These are phyloP conservation scores for Marasmius oreades DNA, from an alignment of 1,284 basidiomycete species.

Conservation along the genomic window DNA sequence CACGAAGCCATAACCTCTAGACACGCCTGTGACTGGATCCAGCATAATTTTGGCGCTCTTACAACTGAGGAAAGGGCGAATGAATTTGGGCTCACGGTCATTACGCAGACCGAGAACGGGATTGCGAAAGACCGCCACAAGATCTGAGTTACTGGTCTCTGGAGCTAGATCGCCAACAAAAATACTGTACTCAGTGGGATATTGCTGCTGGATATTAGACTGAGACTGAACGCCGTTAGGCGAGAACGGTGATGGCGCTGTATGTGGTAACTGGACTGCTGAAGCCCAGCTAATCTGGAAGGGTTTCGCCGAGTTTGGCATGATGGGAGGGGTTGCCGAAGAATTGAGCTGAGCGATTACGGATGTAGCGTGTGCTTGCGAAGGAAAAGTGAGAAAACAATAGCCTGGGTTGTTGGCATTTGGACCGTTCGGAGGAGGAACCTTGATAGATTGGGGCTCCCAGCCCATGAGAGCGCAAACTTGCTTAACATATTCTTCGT, in stretches of 20 bases:
- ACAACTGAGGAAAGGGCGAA: constrained; percentile 82
- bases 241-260: constrained; percentile 35
- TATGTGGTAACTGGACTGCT: constrained; percentile 44
- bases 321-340: constrained; percentile 48
- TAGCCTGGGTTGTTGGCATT: constrained; percentile 80
- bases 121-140: constrained; percentile 85
- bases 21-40: constrained; percentile 85
- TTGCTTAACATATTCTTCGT: constrained; percentile 84
- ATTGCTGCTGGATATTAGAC: constrained; percentile 47
- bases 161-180: constrained; percentile 90
- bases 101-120: constrained; percentile 78
- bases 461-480: constrained; percentile 78
- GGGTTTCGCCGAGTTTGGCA: constrained; percentile 77
- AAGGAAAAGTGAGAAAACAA: constrained; percentile 82
- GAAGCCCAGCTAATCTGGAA: constrained; percentile 83
- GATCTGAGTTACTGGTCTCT: constrained; percentile 85
- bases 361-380: constrained; percentile 63
- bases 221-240: constrained; percentile 25
- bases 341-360: constrained; percentile 69
- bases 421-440: constrained; percentile 62
- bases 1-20: constrained; percentile 87
- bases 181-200: constrained; percentile 82
- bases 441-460: constrained; percentile 69
- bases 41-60: constrained; percentile 94
- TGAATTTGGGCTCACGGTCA: constrained; percentile 79